Evolutionary conservation across 176 grass and related monocot species (phyloP).

Genomic region (Aechmea fasciata): DNA sequence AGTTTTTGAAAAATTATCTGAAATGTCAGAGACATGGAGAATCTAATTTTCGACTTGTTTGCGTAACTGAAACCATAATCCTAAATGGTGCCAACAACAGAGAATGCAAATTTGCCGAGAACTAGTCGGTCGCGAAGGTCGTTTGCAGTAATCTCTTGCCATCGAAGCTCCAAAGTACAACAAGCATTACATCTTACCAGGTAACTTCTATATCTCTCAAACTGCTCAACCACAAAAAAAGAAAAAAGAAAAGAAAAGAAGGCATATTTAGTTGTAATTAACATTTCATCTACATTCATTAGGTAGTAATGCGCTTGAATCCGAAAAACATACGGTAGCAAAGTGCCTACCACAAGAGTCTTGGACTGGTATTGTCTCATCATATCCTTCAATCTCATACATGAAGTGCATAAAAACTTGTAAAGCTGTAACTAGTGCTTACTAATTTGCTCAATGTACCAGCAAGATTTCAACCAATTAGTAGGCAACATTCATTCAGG

Average conservation of each 20-base stretch:
- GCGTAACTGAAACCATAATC: constrained; percentile 8
- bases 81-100: constrained; percentile 30
- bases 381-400: constrained; percentile 4
- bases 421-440: constrained; percentile 5
- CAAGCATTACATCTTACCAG: constrained; percentile 77
- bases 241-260: too few species aligned
- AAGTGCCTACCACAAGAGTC: constrained; percentile 45
- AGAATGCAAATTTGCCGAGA: constrained; percentile 64
- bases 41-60: not conserved
- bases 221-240: not conserved
- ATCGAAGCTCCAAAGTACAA: constrained; percentile 70
- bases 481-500: constrained; percentile 45
- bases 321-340: constrained; percentile 38
- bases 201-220: constrained; percentile 20
- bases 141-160: constrained; percentile 74
- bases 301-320: constrained; percentile 51
- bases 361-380: constrained; percentile 36
- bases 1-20: too few species aligned
- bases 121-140: constrained; percentile 56
- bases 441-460: constrained; percentile 12
- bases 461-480: constrained; percentile 35
- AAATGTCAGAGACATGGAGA: too few species aligned
- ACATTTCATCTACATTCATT: not conserved
- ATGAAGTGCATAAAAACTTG: not conserved
- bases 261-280: not conserved